Base-by-base conservation (phyloP, 1,139 yeast species). In the Yamadazyma triangularis region DNA sequence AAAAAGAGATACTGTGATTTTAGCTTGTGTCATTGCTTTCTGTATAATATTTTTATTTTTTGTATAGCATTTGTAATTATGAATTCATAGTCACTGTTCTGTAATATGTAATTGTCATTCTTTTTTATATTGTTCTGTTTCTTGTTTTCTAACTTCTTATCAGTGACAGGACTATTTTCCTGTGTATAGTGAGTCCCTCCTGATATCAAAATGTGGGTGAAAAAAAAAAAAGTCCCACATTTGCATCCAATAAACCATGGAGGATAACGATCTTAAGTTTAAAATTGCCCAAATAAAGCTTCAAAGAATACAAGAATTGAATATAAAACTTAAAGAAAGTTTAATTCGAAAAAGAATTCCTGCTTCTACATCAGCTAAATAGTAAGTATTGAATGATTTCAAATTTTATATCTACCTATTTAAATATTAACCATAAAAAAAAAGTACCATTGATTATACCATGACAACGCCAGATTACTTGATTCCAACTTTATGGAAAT, bases 1-100 rank as follows among this genome's bases (percentile, higher is more conserved):
- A 56, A 84, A 81, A 60, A 75, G 96, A 40, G 95, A 91, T 53
- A 81, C 94, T 13, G 54, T 91, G 26, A 84, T 91, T n/a, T 60
- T 91, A 53, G 93, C 95, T 4, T 46, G 70, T 4, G 71, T 91
- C 30, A 81, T 88, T 28, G 71, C 89, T 4, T 42, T 74, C 21
- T 86, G 97, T 62, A 79, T 88, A 18, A 48, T 89, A 30, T 55
- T 86, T 10, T 58, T 89, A 38, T 77, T 80, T 48, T 79, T 81
- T 44, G 40, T 51, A 8, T 52, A 35, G 32, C 4, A 20, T 18
- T 18, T 18, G 9, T 18, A 18, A 6, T 18, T 18, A 7, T 18
- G 9, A 7, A 18, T 18, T n/a, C n/a, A n/a, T n/a, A n/a, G n/a
- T n/a, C n/a, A n/a, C n/a, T n/a, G n/a, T n/a, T n/a, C n/a, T n/a